phyloP scores from a whole-genome alignment of 169 alveolate genomes.

The Plasmodium falciparum region DNA sequence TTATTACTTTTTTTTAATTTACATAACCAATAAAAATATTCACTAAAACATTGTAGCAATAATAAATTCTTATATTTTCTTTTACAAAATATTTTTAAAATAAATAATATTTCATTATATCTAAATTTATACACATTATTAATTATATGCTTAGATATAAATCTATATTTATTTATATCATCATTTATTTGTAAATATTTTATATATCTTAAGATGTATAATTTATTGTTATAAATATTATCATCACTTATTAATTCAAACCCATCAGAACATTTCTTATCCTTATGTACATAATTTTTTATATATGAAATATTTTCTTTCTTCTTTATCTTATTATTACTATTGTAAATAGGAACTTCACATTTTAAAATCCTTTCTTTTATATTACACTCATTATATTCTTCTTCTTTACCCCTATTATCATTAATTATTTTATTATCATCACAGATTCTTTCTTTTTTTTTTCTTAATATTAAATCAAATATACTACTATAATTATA shows the following conservation, averaged over 20 bases:
- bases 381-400: background rate
- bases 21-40: slow-evolving; percentile 68
- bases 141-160: slow-evolving; percentile 52
- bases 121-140: slow-evolving; percentile 28
- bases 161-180: slow-evolving; percentile 36
- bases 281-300: background rate
- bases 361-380: background rate
- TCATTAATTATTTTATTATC: background rate
- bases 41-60: slow-evolving; percentile 63
- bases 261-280: background rate
- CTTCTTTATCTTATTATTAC: background rate
- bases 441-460: background rate
- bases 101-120: slow-evolving; percentile 59
- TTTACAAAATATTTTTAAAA: slow-evolving; percentile 44
- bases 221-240: slow-evolving; percentile 33
- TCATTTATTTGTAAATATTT: slow-evolving; percentile 54
- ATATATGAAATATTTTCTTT: background rate
- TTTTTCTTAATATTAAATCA: slow-evolving; percentile 56
- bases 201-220: slow-evolving; percentile 37
- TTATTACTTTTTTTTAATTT: slow-evolving; percentile 34
- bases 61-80: slow-evolving; percentile 50
- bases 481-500: slow-evolving; percentile 53
- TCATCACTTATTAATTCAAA: background rate
- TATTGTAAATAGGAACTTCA: background rate
- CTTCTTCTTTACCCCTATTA: background rate